Evolutionary conservation across 768 basidiomycete species (phyloP).

Genomic region (Pleurotus cornucopiae): DNA sequence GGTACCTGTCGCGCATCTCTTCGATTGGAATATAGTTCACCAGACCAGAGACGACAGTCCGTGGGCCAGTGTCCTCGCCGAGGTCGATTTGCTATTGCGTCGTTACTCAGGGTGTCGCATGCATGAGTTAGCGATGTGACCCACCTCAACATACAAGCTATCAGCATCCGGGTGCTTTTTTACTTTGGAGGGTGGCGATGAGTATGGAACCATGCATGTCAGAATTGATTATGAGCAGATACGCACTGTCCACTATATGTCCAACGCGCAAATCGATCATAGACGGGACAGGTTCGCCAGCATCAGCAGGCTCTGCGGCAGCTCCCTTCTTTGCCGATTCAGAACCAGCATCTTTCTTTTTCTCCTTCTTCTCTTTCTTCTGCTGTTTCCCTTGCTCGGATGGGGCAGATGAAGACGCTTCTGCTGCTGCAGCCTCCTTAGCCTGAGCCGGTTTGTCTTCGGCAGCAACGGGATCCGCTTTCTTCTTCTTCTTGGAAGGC

Average conservation of each 20-base stretch:
- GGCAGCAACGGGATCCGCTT: conserved; percentile 21
- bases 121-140: conserved; percentile 9
- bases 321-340: conserved; percentile 37
- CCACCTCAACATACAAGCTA: conserved; percentile 90
- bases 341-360: conserved; percentile 41
- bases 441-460: conserved; percentile 19
- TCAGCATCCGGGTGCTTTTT: conserved; percentile 97
- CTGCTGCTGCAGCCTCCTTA: not conserved
- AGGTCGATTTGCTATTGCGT: conserved; percentile 81
- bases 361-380: conserved; percentile 59
- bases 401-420: conserved; percentile 6
- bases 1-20: conserved; percentile 78
- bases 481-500: conserved; percentile 67
- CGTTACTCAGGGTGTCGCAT: not conserved
- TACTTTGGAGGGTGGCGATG: conserved; percentile 41
- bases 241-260: conserved; percentile 82
- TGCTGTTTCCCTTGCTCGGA: conserved; percentile 23
- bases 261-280: conserved; percentile 98
- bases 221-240: not conserved
- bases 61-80: conserved; percentile 90
- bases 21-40: conserved; percentile 97
- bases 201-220: not conserved
- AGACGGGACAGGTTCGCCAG: conserved; percentile 82
- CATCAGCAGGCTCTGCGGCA: conserved; percentile 53
- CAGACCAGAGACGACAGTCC: conserved; percentile 95